A percentile compares a stretch with the other conserved stretches of the same genome.
phyloP scores from a whole-genome alignment of 2,329 filamentous ascomycete genomes.

The Botrytis fabae region DNA sequence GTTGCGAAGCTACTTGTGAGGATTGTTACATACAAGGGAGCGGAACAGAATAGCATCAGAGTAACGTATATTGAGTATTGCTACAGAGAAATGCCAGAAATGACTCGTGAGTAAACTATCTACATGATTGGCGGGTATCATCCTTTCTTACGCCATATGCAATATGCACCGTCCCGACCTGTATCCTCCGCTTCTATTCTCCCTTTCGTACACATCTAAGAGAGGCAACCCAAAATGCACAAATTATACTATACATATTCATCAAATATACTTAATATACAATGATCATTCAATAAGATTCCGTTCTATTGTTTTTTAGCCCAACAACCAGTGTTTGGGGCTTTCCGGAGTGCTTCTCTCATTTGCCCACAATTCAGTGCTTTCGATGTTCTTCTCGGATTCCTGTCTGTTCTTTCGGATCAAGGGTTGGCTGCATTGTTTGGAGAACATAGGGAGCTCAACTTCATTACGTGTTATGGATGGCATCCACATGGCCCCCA shows the following conservation, averaged over 20 bases:
- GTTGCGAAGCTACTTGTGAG: not conserved
- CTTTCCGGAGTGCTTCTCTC: slow-evolving; percentile 25
- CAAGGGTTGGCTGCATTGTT: slow-evolving; percentile 30
- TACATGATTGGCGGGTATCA: slow-evolving; percentile 23
- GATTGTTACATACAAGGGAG: not conserved
- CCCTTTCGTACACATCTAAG: not conserved
- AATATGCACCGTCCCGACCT: slow-evolving; percentile 7
- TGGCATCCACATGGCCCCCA: slow-evolving; percentile 28
- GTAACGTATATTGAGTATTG: not conserved
- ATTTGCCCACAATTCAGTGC: slow-evolving; percentile 31
- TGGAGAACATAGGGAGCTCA: slow-evolving; percentile 24
- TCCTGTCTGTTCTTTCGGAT: slow-evolving; percentile 29
- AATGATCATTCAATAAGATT: not conserved
- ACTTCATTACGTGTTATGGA: not conserved
- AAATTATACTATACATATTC: not conserved
- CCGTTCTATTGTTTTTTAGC: slow-evolving; percentile 1
- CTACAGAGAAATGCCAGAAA: not conserved
- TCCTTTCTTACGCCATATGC: slow-evolving; percentile 15
- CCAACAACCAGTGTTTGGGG: slow-evolving; percentile 33
- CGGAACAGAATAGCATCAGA: not conserved
- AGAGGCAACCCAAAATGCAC: not conserved
- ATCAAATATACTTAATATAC: slow-evolving; percentile 8
- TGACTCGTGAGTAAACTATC: slow-evolving; percentile 10
- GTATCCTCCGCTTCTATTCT: not conserved
- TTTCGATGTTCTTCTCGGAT: slow-evolving; percentile 25